Evolutionary conservation across 768 basidiomycete genomes (phyloP).

Genomic region (Serpula lacrymans): DNA sequence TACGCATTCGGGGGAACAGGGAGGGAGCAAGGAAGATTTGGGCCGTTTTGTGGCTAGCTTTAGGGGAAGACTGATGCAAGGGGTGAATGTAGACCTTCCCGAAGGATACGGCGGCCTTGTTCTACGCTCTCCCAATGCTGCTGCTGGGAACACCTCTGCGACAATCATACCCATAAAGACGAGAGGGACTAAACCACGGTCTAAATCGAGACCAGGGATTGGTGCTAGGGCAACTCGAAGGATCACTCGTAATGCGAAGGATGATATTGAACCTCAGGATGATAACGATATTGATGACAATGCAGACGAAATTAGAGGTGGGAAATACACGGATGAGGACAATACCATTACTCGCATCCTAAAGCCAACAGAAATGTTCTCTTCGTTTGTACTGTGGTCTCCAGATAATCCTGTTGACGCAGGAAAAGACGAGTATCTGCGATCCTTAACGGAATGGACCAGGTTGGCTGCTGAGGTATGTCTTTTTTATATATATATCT

Average conservation of each 20-base stretch:
- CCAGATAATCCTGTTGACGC: constrained; percentile 70
- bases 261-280: constrained; percentile 24
- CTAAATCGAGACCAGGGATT: constrained; percentile 13
- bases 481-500: constrained; percentile 3
- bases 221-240: too few species aligned
- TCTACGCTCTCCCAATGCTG: constrained; percentile 32
- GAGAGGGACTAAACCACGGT: too few species aligned
- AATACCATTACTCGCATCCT: constrained; percentile 30
- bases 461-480: constrained; percentile 59
- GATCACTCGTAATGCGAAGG: constrained; percentile 15
- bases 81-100: constrained; percentile 58
- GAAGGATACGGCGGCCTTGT: constrained; percentile 67
- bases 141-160: constrained; percentile 8
- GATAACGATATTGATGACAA: constrained; percentile 22
- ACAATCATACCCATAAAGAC: not conserved
- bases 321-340: constrained; percentile 20
- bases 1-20: too few species aligned
- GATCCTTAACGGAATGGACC: constrained; percentile 71
- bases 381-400: constrained; percentile 72
- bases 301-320: constrained; percentile 14
- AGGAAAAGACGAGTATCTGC: constrained; percentile 66
- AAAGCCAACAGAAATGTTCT: constrained; percentile 52
- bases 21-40: too few species aligned
- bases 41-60: constrained; percentile 66
- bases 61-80: constrained; percentile 72